A percentile compares a stretch with the other conserved stretches of the same genome.
These are phyloP conservation scores for Casuarina cunninghamiana DNA, from an alignment of 306 rosid species.

Conservation along the genomic window DNA sequence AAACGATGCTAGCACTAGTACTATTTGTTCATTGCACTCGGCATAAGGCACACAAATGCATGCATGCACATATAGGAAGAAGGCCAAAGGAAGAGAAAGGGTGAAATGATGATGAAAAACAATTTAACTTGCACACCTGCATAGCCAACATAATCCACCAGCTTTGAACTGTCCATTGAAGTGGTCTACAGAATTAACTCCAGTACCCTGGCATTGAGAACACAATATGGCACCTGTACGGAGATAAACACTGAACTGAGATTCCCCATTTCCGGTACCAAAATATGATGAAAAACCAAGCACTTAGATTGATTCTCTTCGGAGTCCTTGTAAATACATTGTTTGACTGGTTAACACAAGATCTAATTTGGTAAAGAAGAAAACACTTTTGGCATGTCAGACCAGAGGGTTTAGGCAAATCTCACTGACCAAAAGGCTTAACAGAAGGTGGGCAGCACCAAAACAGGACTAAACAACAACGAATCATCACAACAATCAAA, in stretches of 20 bases:
- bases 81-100: neutral
- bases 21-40: neutral
- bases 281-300: neutral
- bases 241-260: conserved; percentile 16
- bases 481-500: neutral
- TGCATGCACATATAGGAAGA: neutral
- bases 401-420: neutral
- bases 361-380: neutral
- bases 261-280: conserved; percentile 8
- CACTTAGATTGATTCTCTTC: neutral
- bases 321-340: neutral
- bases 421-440: neutral
- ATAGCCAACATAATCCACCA: conserved; percentile 92
- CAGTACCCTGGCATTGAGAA: conserved; percentile 77
- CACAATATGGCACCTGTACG: conserved; percentile 66
- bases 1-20: neutral
- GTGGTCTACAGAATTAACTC: conserved; percentile 88
- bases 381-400: neutral
- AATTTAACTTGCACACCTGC: conserved; percentile 63
- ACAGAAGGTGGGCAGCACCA: neutral
- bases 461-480: neutral
- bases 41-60: conserved; percentile 3
- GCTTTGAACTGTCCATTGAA: conserved; percentile 92
- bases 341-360: neutral
- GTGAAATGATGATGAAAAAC: neutral